Conservation (phyloP, 495 filamentous ascomycete species). For the Penicillium bovifimosum region DNA sequence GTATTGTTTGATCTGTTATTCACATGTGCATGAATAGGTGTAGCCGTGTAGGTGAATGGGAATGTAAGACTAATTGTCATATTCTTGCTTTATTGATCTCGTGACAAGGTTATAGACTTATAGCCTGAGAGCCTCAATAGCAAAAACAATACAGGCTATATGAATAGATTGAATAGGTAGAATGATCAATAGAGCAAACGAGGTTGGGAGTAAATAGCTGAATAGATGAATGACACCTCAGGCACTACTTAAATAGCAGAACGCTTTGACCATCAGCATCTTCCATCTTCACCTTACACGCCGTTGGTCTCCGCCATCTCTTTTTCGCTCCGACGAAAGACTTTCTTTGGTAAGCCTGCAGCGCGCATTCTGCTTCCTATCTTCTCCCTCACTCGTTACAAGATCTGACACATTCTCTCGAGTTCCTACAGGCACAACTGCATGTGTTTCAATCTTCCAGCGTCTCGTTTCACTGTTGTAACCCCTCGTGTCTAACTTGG, state of each 20-base stretch:
- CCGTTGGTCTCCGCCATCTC: slow-evolving; percentile 1
- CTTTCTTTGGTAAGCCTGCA: slow-evolving; percentile 15
- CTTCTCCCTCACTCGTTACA: not conserved
- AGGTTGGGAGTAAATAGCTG: not conserved
- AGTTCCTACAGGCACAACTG: slow-evolving; percentile 21
- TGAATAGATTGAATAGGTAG: no score
- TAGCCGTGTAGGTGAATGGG: no score
- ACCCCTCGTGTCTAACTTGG: slow-evolving; percentile 25
- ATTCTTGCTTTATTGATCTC: no score
- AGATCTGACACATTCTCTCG: slow-evolving; percentile 10
- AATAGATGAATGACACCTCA: slow-evolving; percentile 13
- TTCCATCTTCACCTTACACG: slow-evolving; percentile 17
- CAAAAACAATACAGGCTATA: not conserved
- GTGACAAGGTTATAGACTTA: no score
- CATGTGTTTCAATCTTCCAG: slow-evolving; percentile 39
- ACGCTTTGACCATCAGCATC: slow-evolving; percentile 20
- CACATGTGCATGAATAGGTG: no score
- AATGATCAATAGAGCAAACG: not conserved
- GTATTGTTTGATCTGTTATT: no score
- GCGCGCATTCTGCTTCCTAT: not conserved
- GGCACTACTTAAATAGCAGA: slow-evolving; percentile 8
- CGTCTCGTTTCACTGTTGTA: slow-evolving; percentile 24
- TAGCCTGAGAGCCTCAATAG: not conserved
- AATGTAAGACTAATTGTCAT: no score
- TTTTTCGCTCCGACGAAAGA: not conserved